Evolutionary conservation across 805 yeast genomes (phyloP).

Genomic region (Cyberlindnera meyerae): DNA sequence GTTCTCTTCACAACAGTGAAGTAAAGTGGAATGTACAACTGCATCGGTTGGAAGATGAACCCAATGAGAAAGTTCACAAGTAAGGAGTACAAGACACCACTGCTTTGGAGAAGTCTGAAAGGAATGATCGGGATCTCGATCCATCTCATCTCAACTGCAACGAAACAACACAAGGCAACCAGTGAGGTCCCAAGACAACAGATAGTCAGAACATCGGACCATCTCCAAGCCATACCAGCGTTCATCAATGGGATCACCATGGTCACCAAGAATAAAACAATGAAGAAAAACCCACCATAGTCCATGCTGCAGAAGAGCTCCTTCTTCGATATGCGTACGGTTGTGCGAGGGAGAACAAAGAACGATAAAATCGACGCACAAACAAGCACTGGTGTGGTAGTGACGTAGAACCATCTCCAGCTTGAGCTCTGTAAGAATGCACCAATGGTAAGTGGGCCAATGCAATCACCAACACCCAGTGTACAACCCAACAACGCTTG

Average conservation of each 20-base stretch:
- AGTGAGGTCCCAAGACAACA: background rate
- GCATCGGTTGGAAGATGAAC: conserved; percentile 40
- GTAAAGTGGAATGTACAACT: conserved; percentile 45
- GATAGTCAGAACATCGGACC: conserved; percentile 1
- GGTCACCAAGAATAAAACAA: conserved; percentile 7
- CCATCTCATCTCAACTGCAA: conserved; percentile 41
- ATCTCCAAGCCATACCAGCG: conserved; percentile 9
- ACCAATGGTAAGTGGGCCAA: conserved; percentile 55
- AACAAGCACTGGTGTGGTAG: conserved; percentile 36
- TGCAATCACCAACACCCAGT: conserved; percentile 46
- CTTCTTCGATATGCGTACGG: background rate
- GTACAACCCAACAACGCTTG: conserved; percentile 51
- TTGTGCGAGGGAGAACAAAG: conserved; percentile 2
- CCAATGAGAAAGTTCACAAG: conserved; percentile 44
- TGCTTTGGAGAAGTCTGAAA: conserved; percentile 34
- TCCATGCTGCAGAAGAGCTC: conserved; percentile 6
- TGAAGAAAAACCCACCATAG: conserved; percentile 7
- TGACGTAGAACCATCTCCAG: conserved; percentile 53
- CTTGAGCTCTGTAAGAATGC: conserved; percentile 35
- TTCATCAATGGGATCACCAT: conserved; percentile 11
- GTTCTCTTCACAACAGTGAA: conserved; percentile 32
- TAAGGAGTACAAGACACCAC: conserved; percentile 32
- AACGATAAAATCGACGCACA: background rate
- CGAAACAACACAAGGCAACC: conserved; percentile 31
- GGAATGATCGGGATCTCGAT: conserved; percentile 53